These are phyloP conservation scores for Cladophialophora chaetospira DNA, from an alignment of 2,329 filamentous ascomycete genomes.

Conservation along the genomic window DNA sequence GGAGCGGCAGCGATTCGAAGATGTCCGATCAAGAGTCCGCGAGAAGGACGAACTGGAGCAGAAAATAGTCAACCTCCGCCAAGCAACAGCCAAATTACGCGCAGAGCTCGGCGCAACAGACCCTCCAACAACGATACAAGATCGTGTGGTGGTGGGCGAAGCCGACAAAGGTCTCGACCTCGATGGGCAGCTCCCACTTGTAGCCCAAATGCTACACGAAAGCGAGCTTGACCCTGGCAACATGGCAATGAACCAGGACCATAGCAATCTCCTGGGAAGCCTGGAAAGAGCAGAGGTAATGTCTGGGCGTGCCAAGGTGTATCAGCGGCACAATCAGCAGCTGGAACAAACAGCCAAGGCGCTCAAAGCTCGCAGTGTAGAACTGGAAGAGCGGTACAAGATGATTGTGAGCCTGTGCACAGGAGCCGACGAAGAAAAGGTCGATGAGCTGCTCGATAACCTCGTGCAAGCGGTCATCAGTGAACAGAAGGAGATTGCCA, in stretches of 20 bases:
- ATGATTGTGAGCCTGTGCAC: constrained; percentile 87
- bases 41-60: constrained; percentile 65
- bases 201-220: constrained; percentile 42
- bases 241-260: constrained; percentile 43
- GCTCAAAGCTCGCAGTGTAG: constrained; percentile 76
- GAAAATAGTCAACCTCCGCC: constrained; percentile 75
- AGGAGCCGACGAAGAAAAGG: constrained; percentile 71
- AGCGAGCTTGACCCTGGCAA: constrained; percentile 43
- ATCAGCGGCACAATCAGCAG: constrained; percentile 67
- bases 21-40: constrained; percentile 66
- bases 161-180: constrained; percentile 47
- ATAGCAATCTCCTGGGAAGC: constrained; percentile 47
- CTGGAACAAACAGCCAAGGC: constrained; percentile 68
- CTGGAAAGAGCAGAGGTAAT: constrained; percentile 65
- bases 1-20: constrained; percentile 72
- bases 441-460: constrained; percentile 77
- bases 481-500: constrained; percentile 62
- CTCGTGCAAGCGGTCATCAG: constrained; percentile 73
- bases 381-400: constrained; percentile 84
- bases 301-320: constrained; percentile 68
- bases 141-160: constrained; percentile 49
- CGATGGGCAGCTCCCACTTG: constrained; percentile 40
- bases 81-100: constrained; percentile 72
- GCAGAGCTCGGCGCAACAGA: constrained; percentile 48
- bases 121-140: constrained; percentile 39